Base-by-base conservation (phyloP, 1,284 basidiomycete genomes). In the Rhodotorula sp. region DNA sequence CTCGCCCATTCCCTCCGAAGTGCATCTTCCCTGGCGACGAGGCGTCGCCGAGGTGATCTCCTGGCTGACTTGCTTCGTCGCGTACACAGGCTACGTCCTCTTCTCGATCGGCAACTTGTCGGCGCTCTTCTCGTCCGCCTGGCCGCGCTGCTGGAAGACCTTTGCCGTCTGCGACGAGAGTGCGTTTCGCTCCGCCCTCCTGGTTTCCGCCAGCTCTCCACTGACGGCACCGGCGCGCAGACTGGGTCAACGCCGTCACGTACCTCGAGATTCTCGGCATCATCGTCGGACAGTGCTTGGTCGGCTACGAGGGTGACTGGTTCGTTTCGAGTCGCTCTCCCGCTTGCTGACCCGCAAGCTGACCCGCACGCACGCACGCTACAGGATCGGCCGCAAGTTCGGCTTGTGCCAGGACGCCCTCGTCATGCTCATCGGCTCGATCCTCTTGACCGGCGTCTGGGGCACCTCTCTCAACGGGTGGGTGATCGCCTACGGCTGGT, bases 361-460 rank as follows among this genome's bases (percentile, higher is more conserved):
- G 40, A 44, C 40, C 8, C 7, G 8, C 37, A 7, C 13, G 40
- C 13, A 44, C 10, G 16, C 11, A 18, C 40, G 10, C 40, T n/a
- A 3, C 40, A 44, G 40, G 83, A 82, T 85, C 68, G 84, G 84
- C 50, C 80, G 84, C 65, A 80, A 80, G 71, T 83, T 73, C 68
- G 83, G 83, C 72, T 79, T 84, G 79, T 82, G 50, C 81, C 82
- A 75, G 81, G 80, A 81, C 65, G 80, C 80, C 22, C 58, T 66
- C 37, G 71, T 81, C 59, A 80, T 80, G 79, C 75, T 78, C 66
- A 74, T 85, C 60, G 84, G 83, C 68, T 80, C 83, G 62, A 76
- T 84, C 75, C 84, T 85, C 82, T 80, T 85, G 57, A 85, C 83
- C 28, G 82, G 82, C 24, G 82, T 83, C 72, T 85, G 84, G 84